phyloP scores from a whole-genome alignment of 768 basidiomycete genomes.

The Candolleomyces efflorescens region DNA sequence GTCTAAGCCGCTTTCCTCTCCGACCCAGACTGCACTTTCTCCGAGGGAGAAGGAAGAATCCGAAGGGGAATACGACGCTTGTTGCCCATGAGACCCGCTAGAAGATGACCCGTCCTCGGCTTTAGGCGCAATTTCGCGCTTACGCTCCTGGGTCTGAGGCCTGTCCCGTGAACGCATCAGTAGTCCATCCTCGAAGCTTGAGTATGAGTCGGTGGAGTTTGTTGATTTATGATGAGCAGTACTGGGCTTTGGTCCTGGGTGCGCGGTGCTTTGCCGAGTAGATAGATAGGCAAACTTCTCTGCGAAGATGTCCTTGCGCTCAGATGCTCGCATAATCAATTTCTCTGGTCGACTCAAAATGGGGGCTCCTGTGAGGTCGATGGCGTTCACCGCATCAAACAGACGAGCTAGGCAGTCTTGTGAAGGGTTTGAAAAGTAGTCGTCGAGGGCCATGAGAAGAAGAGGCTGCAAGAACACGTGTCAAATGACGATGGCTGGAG shows the following conservation, averaged over 20 bases:
- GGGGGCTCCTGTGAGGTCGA: conserved; percentile 81
- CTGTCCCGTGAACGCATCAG: conserved; percentile 39
- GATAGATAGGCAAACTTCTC: conserved; percentile 64
- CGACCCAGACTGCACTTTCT: conserved; percentile 82
- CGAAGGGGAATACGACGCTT: conserved; percentile 51
- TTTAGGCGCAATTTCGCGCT: conserved; percentile 22
- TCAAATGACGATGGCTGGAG: background rate
- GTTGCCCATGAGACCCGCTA: conserved; percentile 17
- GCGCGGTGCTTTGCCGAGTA: conserved; percentile 21
- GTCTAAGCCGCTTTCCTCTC: conserved; percentile 61
- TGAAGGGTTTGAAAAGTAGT: conserved; percentile 88
- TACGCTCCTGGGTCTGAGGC: conserved; percentile 26
- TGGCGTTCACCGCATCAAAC: conserved; percentile 90
- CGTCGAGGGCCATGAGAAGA: conserved; percentile 89
- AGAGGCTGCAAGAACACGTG: conserved; percentile 59
- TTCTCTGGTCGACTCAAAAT: conserved; percentile 78
- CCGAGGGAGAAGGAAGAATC: conserved; percentile 75
- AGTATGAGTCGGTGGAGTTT: conserved; percentile 57
- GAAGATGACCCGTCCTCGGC: conserved; percentile 28
- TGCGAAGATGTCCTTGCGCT: conserved; percentile 87
- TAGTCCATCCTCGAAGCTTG: conserved; percentile 68
- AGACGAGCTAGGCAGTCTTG: conserved; percentile 86
- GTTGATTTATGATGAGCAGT: conserved; percentile 39
- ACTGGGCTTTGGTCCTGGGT: conserved; percentile 12
- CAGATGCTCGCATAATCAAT: conserved; percentile 82